A percentile compares a stretch with the other conserved stretches of the same genome.
These are phyloP conservation scores for Penicillium malachiteum DNA, from an alignment of 495 filamentous ascomycete species.

Conservation along the genomic window DNA sequence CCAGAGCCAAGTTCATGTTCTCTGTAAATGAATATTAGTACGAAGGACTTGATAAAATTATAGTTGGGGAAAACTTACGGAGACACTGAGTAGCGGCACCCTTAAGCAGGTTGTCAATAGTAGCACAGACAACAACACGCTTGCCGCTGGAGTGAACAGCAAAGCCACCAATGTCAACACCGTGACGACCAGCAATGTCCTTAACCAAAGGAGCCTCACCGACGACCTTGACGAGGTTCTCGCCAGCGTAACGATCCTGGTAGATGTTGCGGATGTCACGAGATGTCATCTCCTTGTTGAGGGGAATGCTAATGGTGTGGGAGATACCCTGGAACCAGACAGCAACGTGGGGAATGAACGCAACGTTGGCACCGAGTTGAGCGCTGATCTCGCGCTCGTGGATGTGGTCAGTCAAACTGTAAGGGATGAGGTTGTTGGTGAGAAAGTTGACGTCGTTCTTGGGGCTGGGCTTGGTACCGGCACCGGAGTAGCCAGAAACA, in stretches of 20 bases:
- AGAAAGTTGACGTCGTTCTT: slow-evolving; percentile 94
- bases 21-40: slow-evolving; percentile 47
- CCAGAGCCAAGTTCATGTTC: slow-evolving; percentile 96
- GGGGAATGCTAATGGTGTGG: slow-evolving; percentile 86
- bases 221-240: slow-evolving; percentile 87
- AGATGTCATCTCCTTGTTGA: slow-evolving; percentile 78
- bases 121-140: slow-evolving; percentile 89
- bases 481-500: slow-evolving; percentile 93
- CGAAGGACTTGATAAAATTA: not conserved
- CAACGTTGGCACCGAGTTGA: slow-evolving; percentile 74
- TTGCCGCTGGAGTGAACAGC: slow-evolving; percentile 85
- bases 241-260: slow-evolving; percentile 93
- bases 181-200: slow-evolving; percentile 84
- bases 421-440: slow-evolving; percentile 86
- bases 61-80: slow-evolving; percentile 59
- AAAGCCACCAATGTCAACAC: slow-evolving; percentile 93
- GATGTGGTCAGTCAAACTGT: slow-evolving; percentile 92
- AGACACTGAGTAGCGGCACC: slow-evolving; percentile 95
- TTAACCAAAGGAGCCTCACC: slow-evolving; percentile 89
- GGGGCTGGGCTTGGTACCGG: slow-evolving; percentile 90
- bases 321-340: slow-evolving; percentile 97
- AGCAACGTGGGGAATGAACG: slow-evolving; percentile 93
- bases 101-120: slow-evolving; percentile 98
- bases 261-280: slow-evolving; percentile 93
- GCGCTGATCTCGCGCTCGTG: slow-evolving; percentile 88